Base-by-base conservation (phyloP, 2,329 filamentous ascomycete genomes). In the Trichophyton benhamiae region DNA sequence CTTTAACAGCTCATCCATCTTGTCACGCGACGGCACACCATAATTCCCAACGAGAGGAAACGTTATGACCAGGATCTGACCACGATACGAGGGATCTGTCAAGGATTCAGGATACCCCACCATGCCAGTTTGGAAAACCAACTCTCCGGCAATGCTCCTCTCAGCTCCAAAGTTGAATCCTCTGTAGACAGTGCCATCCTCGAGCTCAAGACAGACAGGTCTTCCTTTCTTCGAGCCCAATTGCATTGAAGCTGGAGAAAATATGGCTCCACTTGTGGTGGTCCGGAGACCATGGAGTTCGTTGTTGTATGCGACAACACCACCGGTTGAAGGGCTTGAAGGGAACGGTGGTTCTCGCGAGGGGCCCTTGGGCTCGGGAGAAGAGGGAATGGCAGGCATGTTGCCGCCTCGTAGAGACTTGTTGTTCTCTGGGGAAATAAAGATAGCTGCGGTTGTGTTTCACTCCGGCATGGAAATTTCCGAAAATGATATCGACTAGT, bases 101-200 rank as follows among this genome's bases (percentile, higher is more conserved):
- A 92, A 86, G 57, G 88, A 95, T 80, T 99, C 94, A 48, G 94
- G 91, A 75, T 99, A 99, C 72, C 94, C 94, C 69, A 97, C 94
- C 91, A 97, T 96, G 76, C 94, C 94, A 62, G 94, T 99, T 82
- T 97, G 92, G 80, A 99, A 99, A 77, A 99, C 94, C 74, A 99
- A 82, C 81, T 99, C 94, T 75, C 94, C 94, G 67, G 92, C 88
- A 71, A 95, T 85, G 79, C 89, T 96, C 83, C 91, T 96, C 72
- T 89, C 82, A 66, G 92, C 91, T 76, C 94, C 94, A 74, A 99
- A 99, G 82, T 91, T 96, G 80, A 89, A 91, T 68, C 94, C 94
- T 74, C 95, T 89, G 81, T 91, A 95, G 72, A 90, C 83, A 62
- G 87, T 85, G 76, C 91, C 91, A 80, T 97, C 91, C 76, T 94